phyloP scores from a whole-genome alignment of 768 basidiomycete genomes.

The Pleurotus ostreatus region DNA sequence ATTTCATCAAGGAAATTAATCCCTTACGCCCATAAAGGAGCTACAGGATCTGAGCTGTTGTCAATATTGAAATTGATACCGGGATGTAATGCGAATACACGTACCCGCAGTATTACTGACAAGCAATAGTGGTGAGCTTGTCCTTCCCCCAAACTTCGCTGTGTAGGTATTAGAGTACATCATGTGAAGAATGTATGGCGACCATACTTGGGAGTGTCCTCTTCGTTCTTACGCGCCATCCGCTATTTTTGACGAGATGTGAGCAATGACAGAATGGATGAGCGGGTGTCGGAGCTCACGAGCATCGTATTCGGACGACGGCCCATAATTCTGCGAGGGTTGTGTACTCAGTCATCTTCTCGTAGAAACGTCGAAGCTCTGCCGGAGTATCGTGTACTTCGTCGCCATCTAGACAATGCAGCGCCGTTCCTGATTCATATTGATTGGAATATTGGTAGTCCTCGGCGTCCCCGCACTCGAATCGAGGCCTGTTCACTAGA shows the following conservation, averaged over 20 bases:
- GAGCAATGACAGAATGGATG: neutral
- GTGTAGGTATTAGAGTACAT: neutral
- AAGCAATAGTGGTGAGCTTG: conserved; percentile 27
- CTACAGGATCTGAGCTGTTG: conserved; percentile 13
- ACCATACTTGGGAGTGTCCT: conserved; percentile 18
- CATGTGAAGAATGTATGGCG: neutral
- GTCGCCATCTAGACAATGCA: conserved; percentile 33
- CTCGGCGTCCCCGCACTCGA: conserved; percentile 27
- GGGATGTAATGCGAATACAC: neutral
- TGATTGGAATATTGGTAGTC: neutral
- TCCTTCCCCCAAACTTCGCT: conserved; percentile 26
- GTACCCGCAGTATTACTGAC: conserved; percentile 19
- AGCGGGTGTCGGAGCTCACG: conserved; percentile 18
- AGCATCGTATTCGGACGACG: conserved; percentile 22
- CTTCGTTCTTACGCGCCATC: conserved; percentile 20
- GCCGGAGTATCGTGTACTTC: conserved; percentile 22
- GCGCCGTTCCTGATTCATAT: conserved; percentile 15
- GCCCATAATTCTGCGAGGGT: conserved; percentile 30
- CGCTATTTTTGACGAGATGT: conserved; percentile 10
- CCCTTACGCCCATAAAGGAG: conserved; percentile 10
- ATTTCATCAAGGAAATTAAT: neutral
- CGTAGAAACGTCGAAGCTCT: conserved; percentile 24
- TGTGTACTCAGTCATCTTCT: conserved; percentile 18
- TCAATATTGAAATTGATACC: neutral
- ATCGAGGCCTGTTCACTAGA: conserved; percentile 13